These are phyloP conservation scores for Carex arenaria DNA, from an alignment of 202 grass and related monocot genomes.

Conservation along the genomic window DNA sequence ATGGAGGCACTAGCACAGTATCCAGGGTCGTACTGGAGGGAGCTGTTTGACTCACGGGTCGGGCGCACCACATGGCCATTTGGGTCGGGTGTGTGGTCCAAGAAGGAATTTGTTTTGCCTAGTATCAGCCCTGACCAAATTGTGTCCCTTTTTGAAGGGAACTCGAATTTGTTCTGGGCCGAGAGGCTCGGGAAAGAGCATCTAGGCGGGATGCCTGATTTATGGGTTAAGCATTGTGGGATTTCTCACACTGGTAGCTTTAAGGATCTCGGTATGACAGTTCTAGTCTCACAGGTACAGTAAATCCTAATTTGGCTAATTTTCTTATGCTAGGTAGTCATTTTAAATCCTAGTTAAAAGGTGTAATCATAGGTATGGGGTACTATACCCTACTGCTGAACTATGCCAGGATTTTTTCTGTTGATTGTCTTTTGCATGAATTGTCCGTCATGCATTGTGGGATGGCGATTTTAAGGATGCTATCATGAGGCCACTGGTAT, in stretches of 20 bases:
- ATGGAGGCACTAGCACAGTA: constrained; percentile 59
- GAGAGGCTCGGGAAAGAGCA: constrained; percentile 81
- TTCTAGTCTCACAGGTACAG: constrained; percentile 69
- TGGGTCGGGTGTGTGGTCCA: constrained; percentile 90
- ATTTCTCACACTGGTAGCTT: constrained; percentile 93
- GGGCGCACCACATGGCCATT: constrained; percentile 84
- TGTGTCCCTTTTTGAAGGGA: constrained; percentile 94
- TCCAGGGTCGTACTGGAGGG: constrained; percentile 82
- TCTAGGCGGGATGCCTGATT: constrained; percentile 84
- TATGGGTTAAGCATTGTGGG: constrained; percentile 98
- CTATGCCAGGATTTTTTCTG: neutral
- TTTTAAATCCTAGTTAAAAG: neutral
- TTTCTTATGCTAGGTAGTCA: neutral
- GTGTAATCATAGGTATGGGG: neutral
- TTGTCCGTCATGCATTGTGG: neutral
- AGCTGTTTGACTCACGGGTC: constrained; percentile 84
- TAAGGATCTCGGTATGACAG: constrained; percentile 99
- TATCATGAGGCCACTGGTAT: neutral
- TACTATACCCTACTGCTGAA: neutral
- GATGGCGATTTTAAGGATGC: neutral
- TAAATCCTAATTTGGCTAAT: neutral
- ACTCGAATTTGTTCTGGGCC: constrained; percentile 96
- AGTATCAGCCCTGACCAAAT: constrained; percentile 88
- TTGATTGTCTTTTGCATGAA: neutral
- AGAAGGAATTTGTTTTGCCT: constrained; percentile 94